These are phyloP conservation scores for Elongisporangium anandrum DNA, from an alignment of 352 stramenopile species.

Conservation along the genomic window DNA sequence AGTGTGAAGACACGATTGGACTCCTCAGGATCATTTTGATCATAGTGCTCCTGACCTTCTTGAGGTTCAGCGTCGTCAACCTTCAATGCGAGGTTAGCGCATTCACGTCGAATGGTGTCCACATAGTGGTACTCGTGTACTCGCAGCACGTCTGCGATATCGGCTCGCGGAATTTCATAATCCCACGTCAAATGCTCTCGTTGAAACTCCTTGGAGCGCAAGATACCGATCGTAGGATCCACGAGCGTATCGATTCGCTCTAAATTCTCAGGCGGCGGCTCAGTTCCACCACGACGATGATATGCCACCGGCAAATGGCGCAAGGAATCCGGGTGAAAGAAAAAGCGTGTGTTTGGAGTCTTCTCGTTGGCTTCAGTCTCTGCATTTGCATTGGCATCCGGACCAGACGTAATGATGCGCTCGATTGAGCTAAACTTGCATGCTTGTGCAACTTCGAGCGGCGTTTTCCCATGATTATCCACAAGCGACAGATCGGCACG, in stretches of 20 bases:
- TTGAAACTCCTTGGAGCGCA: conserved; percentile 70
- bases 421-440: conserved; percentile 32
- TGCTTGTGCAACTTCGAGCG: conserved; percentile 38
- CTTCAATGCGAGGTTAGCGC: conserved; percentile 23
- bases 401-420: conserved; percentile 12
- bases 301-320: conserved; percentile 73
- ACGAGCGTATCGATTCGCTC: conserved; percentile 87
- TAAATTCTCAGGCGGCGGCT: conserved; percentile 88
- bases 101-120: conserved; percentile 50
- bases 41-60: conserved; percentile 8
- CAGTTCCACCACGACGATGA: conserved; percentile 49
- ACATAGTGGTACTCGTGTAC: conserved; percentile 91
- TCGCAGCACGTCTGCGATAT: conserved; percentile 86
- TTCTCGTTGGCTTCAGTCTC: conserved; percentile 3
- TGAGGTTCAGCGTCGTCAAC: conserved; percentile 7
- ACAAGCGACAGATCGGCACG: conserved; percentile 22
- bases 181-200: conserved; percentile 53
- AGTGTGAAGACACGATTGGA: conserved; percentile 37
- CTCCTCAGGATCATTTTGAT: conserved; percentile 23
- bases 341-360: conserved; percentile 42
- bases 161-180: conserved; percentile 54
- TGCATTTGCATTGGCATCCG: conserved; percentile 1
- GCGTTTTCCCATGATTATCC: conserved; percentile 48
- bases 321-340: conserved; percentile 73
- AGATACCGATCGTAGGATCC: conserved; percentile 59